Evolutionary conservation across 345 rosid genomes (phyloP).

Genomic region (Pelargonium nanum): DNA sequence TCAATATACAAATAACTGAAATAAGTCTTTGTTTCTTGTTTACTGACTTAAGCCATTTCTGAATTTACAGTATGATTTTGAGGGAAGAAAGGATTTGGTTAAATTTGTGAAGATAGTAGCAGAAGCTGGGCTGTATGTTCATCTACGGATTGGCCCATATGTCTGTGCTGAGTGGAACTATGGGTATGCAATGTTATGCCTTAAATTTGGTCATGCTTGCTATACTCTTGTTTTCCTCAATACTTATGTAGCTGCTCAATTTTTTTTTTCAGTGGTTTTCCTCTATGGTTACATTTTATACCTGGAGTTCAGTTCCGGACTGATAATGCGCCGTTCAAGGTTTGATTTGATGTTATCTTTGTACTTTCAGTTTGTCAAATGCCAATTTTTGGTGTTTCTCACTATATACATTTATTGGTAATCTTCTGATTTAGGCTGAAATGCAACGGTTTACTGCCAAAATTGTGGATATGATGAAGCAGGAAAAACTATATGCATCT

Average conservation of each 20-base stretch:
- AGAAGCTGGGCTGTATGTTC: constrained; percentile 78
- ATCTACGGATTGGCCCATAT: constrained; percentile 92
- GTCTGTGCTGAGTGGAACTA: constrained; percentile 98
- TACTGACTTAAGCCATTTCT: not conserved
- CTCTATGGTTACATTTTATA: constrained; percentile 83
- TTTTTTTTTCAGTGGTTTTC: constrained; percentile 59
- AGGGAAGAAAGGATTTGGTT: constrained; percentile 82
- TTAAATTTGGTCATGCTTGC: not conserved
- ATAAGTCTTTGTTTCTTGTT: not conserved
- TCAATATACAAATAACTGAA: not conserved
- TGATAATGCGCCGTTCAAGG: constrained; percentile 83
- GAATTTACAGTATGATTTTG: constrained; percentile 57
- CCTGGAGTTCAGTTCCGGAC: constrained; percentile 83
- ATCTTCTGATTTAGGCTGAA: constrained; percentile 37
- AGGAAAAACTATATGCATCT: constrained; percentile 82
- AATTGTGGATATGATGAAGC: constrained; percentile 86
- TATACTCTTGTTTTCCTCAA: too few relatives aligned
- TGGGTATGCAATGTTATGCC: constrained; percentile 35
- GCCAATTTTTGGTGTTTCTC: not conserved
- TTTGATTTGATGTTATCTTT: constrained; percentile 11
- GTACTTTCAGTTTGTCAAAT: not conserved
- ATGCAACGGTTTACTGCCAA: constrained; percentile 83
- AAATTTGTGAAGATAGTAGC: constrained; percentile 73
- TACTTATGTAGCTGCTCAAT: not conserved
- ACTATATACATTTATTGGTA: not conserved